A percentile compares a stretch with the other conserved stretches of the same genome.
Conservation (phyloP, 768 basidiomycete genomes). For the Trametes elegans region DNA sequence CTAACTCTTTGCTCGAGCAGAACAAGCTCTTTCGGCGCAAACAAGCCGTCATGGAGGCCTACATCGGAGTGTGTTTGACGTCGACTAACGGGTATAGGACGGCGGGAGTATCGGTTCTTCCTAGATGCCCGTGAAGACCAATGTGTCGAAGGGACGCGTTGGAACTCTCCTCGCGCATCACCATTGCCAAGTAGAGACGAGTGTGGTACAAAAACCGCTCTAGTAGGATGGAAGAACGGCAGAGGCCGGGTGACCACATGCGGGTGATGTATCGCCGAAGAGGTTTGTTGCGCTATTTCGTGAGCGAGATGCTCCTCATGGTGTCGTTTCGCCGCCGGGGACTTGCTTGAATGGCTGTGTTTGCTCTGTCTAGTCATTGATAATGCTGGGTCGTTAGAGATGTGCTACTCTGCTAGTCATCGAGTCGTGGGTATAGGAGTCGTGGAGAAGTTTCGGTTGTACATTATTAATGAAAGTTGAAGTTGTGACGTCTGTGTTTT, state of each 20-base stretch:
- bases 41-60: background rate
- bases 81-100: constrained; percentile 8
- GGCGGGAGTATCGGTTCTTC: constrained; percentile 22
- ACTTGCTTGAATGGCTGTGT: no score
- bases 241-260: constrained; percentile 9
- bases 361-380: no score
- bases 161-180: background rate
- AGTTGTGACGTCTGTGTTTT: no score
- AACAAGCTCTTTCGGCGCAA: background rate
- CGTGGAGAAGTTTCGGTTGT: no score
- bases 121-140: constrained; percentile 41
- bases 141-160: constrained; percentile 12
- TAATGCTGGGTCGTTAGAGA: no score
- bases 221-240: constrained; percentile 37
- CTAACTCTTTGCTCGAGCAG: constrained; percentile 19
- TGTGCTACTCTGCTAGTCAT: no score
- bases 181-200: background rate
- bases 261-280: constrained; percentile 3
- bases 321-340: background rate
- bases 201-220: constrained; percentile 27
- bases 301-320: background rate
- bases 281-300: background rate
- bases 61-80: background rate
- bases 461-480: no score
- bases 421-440: no score